These are phyloP conservation scores for Ganoderma boninense DNA, from an alignment of 1,284 basidiomycete species.

Conservation along the genomic window DNA sequence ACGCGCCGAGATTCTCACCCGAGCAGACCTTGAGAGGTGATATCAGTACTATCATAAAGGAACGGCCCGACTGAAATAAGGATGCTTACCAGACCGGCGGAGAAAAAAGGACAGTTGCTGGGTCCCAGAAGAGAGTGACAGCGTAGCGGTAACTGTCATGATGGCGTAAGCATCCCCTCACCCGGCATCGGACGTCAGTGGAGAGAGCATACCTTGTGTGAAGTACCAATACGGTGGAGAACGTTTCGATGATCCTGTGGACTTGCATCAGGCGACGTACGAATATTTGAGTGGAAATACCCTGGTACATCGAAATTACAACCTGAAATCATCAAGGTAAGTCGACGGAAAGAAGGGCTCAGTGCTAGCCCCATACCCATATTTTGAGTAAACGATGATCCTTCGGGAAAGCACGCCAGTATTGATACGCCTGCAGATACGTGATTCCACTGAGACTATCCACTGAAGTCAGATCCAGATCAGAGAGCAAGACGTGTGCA, in stretches of 20 bases:
- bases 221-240: background rate
- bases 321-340: background rate
- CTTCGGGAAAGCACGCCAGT: constrained; percentile 5
- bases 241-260: background rate
- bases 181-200: background rate
- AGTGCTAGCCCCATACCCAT: constrained; percentile 17
- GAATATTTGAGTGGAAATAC: background rate
- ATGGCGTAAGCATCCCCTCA: background rate
- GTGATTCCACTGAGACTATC: constrained; percentile 16
- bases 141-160: background rate
- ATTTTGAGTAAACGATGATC: background rate
- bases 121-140: background rate
- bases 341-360: no score
- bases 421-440: constrained; percentile 11
- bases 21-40: background rate
- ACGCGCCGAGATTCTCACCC: background rate
- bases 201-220: background rate
- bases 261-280: background rate
- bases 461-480: background rate
- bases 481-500: background rate
- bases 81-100: background rate
- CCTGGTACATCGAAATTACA: background rate
- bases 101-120: background rate
- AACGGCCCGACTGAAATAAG: background rate
- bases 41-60: background rate